phyloP scores from a whole-genome alignment of 139 green algal species.

The Chlamydomonas asymmetrica region DNA sequence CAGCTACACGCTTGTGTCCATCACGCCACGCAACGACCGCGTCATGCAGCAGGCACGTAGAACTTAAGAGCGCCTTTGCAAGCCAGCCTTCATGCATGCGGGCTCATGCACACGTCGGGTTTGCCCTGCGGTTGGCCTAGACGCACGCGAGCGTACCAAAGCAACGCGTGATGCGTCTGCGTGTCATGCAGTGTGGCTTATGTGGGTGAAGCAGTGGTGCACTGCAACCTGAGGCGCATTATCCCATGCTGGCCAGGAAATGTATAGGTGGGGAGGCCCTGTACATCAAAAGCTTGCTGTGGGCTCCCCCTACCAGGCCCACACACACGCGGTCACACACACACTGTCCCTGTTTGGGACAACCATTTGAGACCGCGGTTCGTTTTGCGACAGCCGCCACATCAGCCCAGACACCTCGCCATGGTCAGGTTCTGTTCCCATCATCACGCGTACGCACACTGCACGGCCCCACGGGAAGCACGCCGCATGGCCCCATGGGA shows the following conservation, averaged over 20 bases:
- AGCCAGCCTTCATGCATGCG: background rate
- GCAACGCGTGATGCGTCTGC: background rate
- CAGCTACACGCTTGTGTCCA: slow-evolving; percentile 65
- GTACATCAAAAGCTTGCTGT: no score
- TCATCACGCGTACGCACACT: background rate
- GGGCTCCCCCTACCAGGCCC: no score
- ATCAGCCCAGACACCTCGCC: background rate
- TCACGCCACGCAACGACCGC: slow-evolving; percentile 56
- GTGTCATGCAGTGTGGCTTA: background rate
- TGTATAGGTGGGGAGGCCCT: no score
- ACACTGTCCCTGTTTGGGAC: no score
- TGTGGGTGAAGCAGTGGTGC: background rate
- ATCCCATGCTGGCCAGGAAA: no score
- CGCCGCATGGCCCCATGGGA: background rate
- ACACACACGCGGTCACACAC: no score
- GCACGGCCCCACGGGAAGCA: background rate
- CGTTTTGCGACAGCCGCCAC: no score
- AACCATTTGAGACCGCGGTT: no score
- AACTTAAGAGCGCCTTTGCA: background rate
- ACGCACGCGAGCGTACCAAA: background rate
- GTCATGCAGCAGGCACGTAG: slow-evolving; percentile 47
- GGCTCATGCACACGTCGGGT: no score
- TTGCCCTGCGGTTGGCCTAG: background rate
- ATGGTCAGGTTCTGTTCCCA: background rate
- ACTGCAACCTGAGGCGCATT: background rate